phyloP scores from a whole-genome alignment of 1,139 yeast species.

The Candida pseudocylindracea region DNA sequence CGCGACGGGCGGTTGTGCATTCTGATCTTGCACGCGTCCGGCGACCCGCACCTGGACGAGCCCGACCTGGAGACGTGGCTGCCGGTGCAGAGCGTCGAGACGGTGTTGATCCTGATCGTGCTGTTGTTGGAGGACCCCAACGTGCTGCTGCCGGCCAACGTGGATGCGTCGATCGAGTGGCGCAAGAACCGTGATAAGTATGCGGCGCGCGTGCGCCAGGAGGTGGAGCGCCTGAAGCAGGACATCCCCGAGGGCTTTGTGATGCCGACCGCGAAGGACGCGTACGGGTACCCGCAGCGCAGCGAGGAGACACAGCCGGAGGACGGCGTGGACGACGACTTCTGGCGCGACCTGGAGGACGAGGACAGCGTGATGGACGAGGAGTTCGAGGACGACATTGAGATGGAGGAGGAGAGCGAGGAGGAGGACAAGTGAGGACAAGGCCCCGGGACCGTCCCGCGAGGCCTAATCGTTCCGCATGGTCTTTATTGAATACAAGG shows the following conservation, averaged over 20 bases:
- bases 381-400: slow-evolving; percentile 33
- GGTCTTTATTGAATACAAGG: too few species aligned
- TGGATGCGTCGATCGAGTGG: slow-evolving; percentile 89
- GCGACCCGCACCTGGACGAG: slow-evolving; percentile 76
- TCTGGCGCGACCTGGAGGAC: slow-evolving; percentile 57
- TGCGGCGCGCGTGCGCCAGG: slow-evolving; percentile 55
- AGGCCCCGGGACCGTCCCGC: too few species aligned
- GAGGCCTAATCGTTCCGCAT: too few species aligned
- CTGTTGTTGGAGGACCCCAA: slow-evolving; percentile 87
- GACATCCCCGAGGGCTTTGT: slow-evolving; percentile 74
- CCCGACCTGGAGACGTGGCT: slow-evolving; percentile 91
- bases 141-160: slow-evolving; percentile 84
- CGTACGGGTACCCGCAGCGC: slow-evolving; percentile 23
- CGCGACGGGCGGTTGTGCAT: slow-evolving; percentile 86
- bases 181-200: slow-evolving; percentile 67
- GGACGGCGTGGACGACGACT: slow-evolving; percentile 64
- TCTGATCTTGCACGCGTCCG: slow-evolving; percentile 76
- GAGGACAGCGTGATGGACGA: slow-evolving; percentile 34
- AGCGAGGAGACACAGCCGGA: slow-evolving; percentile 12
- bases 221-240: slow-evolving; percentile 63
- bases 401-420: slow-evolving; percentile 27
- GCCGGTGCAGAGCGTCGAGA: slow-evolving; percentile 90
- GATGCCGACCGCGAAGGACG: slow-evolving; percentile 48
- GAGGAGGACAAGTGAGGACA: slow-evolving; percentile 6
- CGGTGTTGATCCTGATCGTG: slow-evolving; percentile 73